Conservation (phyloP, 2,329 filamentous ascomycete species). For the Phaeosphaeriaceae sp. region DNA sequence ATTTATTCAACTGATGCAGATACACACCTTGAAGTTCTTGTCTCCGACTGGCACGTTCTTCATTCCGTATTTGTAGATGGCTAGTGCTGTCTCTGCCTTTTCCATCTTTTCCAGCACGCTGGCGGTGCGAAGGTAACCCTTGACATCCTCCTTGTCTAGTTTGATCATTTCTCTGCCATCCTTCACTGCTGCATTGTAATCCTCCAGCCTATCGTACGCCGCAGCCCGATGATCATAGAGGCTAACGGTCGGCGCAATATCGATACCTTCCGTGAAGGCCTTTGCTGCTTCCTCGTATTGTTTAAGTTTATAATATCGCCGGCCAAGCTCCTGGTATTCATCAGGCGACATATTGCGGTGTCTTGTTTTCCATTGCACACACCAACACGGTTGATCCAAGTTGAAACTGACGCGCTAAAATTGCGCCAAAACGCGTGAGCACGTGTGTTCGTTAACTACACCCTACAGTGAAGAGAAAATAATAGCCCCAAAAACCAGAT, state of each 20-base stretch:
- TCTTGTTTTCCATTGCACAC: too few relatives aligned
- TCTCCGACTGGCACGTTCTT: constrained; percentile 55
- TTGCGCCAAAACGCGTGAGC: too few relatives aligned
- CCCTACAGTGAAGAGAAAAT: too few relatives aligned
- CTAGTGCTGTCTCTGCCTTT: constrained; percentile 60
- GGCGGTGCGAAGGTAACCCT: constrained; percentile 64
- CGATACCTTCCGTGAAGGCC: constrained; percentile 42
- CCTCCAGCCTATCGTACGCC: constrained; percentile 59
- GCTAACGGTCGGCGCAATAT: constrained; percentile 30
- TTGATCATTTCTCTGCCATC: constrained; percentile 66
- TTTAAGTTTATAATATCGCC: constrained; percentile 44
- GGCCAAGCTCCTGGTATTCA: constrained; percentile 46
- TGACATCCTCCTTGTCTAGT: constrained; percentile 57
- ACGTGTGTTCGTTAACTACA: too few relatives aligned
- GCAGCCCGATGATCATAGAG: constrained; percentile 64
- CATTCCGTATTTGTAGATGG: constrained; percentile 65
- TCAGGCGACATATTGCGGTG: constrained; percentile 37
- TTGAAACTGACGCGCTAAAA: background rate
- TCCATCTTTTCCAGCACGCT: constrained; percentile 56
- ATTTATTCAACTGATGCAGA: background rate
- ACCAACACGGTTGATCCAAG: background rate
- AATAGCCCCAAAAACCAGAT: too few relatives aligned
- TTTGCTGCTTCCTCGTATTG: constrained; percentile 44
- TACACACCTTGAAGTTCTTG: constrained; percentile 38
- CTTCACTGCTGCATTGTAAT: constrained; percentile 58